Evolutionary conservation across 108 stramenopile species (phyloP), one percentile per base, ranked within the genome.

Genomic region (Skeletonema menzelii): DNA sequence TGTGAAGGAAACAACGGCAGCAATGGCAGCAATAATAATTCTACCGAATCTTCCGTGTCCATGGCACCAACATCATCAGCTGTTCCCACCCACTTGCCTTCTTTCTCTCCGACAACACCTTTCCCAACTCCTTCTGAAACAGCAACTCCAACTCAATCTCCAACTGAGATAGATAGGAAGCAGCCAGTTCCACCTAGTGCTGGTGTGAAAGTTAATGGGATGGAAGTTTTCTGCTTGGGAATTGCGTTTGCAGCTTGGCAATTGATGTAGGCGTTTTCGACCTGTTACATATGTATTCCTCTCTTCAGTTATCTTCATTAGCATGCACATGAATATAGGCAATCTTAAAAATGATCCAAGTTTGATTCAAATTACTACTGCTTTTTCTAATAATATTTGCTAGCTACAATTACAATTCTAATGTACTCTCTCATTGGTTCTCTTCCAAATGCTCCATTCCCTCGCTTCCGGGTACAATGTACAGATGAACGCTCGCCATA

Each of bases 401-500:
- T 42, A 42, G 14, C 15, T 42, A 42, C 40, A 15, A n/a, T 42
- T 42, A n/a, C 40, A 42, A 42, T 53, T 3, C 49, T 53, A 53
- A 53, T 53, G 49, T 53, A 24, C 49, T 24, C 22, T 47, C 4
- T 22, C 8, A 22, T 53, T 53, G 20, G 22, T 7, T 10, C 22
- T 53, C 19, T 22, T 53, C 75, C 69, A 76, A 63, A 38, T 61
- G 17, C 26, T 22, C 72, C 76, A 72, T 20, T 15, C 34, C 40
- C 35, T 75, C 28, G 60, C 55, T 13, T 72, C 69, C 0, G 91
- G 91, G 46, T 72, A 82, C 30, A 91, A 56, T 8, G 90, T 88
- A 59, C 83, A 61, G 2, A 84, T 44, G 79, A 95, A 95, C n/a
- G 90, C 90, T 46, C 87, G 85, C 61, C 83, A 59, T 14, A 90